Base-by-base conservation (phyloP, 2,329 filamentous ascomycete species). In the Phoma sp. region DNA sequence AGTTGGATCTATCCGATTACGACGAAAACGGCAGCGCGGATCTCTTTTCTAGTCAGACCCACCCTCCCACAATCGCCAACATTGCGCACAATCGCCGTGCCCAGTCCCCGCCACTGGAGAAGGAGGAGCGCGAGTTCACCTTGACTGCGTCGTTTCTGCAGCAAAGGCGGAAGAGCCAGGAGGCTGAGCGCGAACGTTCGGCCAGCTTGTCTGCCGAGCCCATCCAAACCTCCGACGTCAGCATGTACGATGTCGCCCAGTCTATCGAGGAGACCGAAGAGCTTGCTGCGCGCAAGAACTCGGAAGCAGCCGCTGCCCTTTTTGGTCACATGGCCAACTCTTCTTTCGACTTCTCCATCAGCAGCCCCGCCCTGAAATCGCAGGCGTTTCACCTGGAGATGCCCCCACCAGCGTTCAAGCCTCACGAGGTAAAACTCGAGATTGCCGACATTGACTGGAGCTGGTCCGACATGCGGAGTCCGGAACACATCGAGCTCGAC, bases 81-180 rank as follows among this genome's bases (percentile, higher is more conserved):
- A 78, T 82, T 46, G 75, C 80, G 43, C 84, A 88, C 65, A 86
- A 85, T 58, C 83, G 87, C 57, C 87, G 90, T 56, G 89, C 88
- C n/a, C 87, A 89, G 22, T 95, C 91, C 61, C 93, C 94, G 46
- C 92, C 92, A 15, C 82, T 98, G 33, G 94, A 98, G 78, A 92
- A 90, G 68, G 94, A 98, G 67, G 94, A 98, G 81, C 91, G 90
- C 71, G 95, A 98, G 76, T 99, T 99, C 72, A 97, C 94, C 6
- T 91, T 96, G 77, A 98, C 93, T 1, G 95, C 95, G 15, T 91
- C 92, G 64, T 91, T 89, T 43, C 85, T 98, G 66, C 91, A 85
- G 55, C 81, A 83, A 77, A 83, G 81, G 62, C 80, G 75, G 59
- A 77, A 67, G 72, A 81, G 75, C 57, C 72, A 70, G 61, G 73